Evolutionary conservation across 148 eudicot species (phyloP).

Genomic region (Camellia sinensis): DNA sequence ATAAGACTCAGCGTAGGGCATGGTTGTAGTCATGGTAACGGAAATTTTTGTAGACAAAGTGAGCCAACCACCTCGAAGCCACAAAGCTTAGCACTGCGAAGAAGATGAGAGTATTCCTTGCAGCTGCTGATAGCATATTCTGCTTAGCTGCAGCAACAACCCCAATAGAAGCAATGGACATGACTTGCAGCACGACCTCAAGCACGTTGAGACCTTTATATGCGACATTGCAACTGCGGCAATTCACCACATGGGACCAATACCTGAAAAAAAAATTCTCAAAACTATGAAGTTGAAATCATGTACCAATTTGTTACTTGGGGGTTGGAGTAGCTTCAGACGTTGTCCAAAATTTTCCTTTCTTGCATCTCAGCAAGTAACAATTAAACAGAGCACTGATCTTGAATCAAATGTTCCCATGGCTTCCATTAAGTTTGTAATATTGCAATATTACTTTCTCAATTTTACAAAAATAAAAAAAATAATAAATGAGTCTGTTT

Average conservation of each 20-base stretch:
- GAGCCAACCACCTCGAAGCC: conserved; percentile 72
- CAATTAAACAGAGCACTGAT: conserved; percentile 5
- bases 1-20: conserved; percentile 34
- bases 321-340: not conserved
- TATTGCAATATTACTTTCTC: too few relatives aligned
- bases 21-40: conserved; percentile 82
- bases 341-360: not conserved
- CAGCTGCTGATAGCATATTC: conserved; percentile 32
- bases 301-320: not conserved
- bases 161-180: conserved; percentile 47
- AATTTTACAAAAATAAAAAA: too few relatives aligned
- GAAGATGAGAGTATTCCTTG: conserved; percentile 35
- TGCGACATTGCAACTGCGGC: conserved; percentile 67
- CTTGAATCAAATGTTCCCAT: not conserved
- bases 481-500: too few relatives aligned
- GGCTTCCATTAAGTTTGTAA: not conserved
- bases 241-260: conserved; percentile 67
- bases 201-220: conserved; percentile 49
- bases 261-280: conserved; percentile 41
- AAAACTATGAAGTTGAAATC: not conserved
- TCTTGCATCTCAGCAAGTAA: too few relatives aligned
- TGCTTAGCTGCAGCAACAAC: conserved; percentile 52
- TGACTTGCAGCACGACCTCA: conserved; percentile 49
- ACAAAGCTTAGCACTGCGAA: conserved; percentile 56
- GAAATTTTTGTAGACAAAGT: conserved; percentile 70